Base-by-base conservation (phyloP, 176 grass and related monocot genomes). In the Calamus simplicifolius region DNA sequence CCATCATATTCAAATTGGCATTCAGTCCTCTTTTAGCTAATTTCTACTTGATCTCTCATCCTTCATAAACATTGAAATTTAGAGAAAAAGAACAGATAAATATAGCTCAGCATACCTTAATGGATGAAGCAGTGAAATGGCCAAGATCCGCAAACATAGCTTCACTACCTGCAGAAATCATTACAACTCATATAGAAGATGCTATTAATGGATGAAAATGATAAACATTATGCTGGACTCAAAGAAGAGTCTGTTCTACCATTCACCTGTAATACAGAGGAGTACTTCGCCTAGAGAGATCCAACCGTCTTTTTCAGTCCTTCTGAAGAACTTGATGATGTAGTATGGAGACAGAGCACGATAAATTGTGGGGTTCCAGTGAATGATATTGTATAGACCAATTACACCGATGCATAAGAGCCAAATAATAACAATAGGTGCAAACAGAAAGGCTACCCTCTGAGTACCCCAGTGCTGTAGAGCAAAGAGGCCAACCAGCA, bases 81-180 rank as follows among this genome's bases (percentile, higher is more conserved):
- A 73, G 27, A 48, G 12, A 65, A 64, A 43, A 62, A 5, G 73
- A 54, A 4, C 59, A 4, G 5, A 63, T 18, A 18, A 38, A 19
- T n/a, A 17, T 52, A 27, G 18, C 16, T 4, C 16, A 17, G 31
- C 58, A 57, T 85, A 94, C 89, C 77, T 77, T 88, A 56, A 94
- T 88, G 53, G 84, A 94, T 49, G 74, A 48, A 5, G 54, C 67
- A 56, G 59, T 85, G 62, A 87, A 93, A 53, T 87, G 88, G 48
- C 88, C 83, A 60, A 87, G 88, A 84, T 93, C 88, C 1, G 88
- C 83, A 55, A 93, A 87, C 83, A 93, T 87, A 59, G 88, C 88
- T 69, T 93, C 88, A 29, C 80, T 84, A 68, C 88, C 88, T 93
- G 52, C 35, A 71, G 29, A 48, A 56, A 14, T 60, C 17, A 56